A percentile compares a stretch with the other conserved stretches of the same genome.
Conservation (phyloP, 257 asterid species). For the Solanum habrochaites region DNA sequence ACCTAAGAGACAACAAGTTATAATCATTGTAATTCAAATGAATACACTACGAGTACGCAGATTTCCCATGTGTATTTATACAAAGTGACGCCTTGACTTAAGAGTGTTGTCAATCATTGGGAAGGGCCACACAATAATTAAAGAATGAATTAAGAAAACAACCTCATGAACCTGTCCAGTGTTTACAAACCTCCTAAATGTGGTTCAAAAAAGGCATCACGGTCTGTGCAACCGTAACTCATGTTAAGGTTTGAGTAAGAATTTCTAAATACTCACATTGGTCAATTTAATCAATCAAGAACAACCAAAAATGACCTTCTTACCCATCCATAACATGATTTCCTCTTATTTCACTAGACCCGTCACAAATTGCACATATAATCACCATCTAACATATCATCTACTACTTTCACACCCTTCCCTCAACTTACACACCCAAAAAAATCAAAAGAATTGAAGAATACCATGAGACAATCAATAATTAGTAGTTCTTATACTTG, state of each 20-base stretch:
- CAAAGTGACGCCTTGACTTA: neutral
- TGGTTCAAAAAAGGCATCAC: neutral
- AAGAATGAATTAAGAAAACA: too few species aligned
- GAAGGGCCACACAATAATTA: neutral
- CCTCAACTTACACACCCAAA: neutral
- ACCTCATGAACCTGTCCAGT: too few species aligned
- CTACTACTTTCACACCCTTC: neutral
- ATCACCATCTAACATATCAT: neutral
- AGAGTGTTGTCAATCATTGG: neutral
- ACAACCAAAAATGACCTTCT: neutral
- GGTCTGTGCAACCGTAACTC: neutral
- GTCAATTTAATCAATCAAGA: neutral
- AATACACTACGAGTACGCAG: neutral
- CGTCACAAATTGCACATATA: neutral
- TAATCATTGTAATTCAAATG: neutral
- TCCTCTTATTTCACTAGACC: neutral
- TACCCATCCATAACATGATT: too few species aligned
- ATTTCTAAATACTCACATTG: neutral
- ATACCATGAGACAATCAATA: neutral
- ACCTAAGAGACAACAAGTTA: neutral
- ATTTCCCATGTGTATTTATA: too few species aligned
- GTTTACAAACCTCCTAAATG: neutral
- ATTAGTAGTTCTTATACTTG: neutral
- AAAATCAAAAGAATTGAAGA: too few species aligned
- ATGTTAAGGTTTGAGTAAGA: neutral